Evolutionary conservation across 2,329 filamentous ascomycete species (phyloP).

Genomic region (Aspergillus proliferans): DNA sequence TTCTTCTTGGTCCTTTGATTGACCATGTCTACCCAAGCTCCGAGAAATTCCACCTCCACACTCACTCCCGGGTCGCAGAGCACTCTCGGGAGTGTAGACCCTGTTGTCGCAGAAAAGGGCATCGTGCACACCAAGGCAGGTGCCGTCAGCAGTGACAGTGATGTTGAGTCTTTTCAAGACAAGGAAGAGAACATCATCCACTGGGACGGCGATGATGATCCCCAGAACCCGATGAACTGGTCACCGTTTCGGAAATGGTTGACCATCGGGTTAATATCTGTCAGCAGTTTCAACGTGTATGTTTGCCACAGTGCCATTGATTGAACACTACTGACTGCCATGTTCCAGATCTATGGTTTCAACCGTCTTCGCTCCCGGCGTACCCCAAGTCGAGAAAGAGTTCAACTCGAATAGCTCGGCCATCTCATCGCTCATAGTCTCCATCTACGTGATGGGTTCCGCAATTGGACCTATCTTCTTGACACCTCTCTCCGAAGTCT

Average conservation of each 20-base stretch:
- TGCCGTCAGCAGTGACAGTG: background rate
- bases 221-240: conserved; percentile 15
- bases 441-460: conserved; percentile 55
- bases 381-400: conserved; percentile 35
- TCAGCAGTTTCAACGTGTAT: conserved; percentile 15
- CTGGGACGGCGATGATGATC: conserved; percentile 11
- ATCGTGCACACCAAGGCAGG: conserved; percentile 2
- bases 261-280: conserved; percentile 12
- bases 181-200: conserved; percentile 7
- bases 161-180: conserved; percentile 2
- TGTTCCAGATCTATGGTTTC: conserved; percentile 25
- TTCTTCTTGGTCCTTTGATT: background rate
- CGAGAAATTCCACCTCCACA: conserved; percentile 2
- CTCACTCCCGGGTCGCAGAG: conserved; percentile 2
- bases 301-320: background rate
- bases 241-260: conserved; percentile 10
- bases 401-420: conserved; percentile 37
- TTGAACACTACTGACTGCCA: background rate
- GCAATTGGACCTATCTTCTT: conserved; percentile 52
- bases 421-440: conserved; percentile 47
- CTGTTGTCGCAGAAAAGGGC: conserved; percentile 6
- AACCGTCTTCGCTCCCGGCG: conserved; percentile 35
- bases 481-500: conserved; percentile 56
- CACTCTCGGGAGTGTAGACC: conserved; percentile 3
- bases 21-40: conserved; percentile 5